phyloP scores from a whole-genome alignment of 768 basidiomycete genomes.

The Tylopilus rubrobrunneus region DNA sequence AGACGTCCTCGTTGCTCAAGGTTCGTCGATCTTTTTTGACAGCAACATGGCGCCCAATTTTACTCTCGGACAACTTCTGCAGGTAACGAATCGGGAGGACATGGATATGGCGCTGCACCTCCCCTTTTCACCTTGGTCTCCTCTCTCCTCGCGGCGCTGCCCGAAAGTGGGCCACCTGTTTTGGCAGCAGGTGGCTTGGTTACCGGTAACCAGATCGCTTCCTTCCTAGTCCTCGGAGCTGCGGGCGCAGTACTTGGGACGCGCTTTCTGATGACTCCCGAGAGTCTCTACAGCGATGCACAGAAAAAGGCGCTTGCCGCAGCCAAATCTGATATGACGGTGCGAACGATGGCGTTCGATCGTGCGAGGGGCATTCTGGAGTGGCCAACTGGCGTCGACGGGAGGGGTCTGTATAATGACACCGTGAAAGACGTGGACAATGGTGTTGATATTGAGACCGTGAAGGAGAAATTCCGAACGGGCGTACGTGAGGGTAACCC shows the following conservation, averaged over 20 bases:
- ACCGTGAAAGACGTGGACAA: conserved; percentile 55
- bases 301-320: conserved; percentile 52
- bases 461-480: conserved; percentile 44
- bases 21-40: conserved; percentile 33
- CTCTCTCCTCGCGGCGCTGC: conserved; percentile 43
- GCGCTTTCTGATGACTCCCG: conserved; percentile 65
- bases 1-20: conserved; percentile 78
- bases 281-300: conserved; percentile 51
- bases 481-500: conserved; percentile 44
- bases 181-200: conserved; percentile 75
- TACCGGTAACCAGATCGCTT: conserved; percentile 60
- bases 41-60: neutral
- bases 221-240: conserved; percentile 63
- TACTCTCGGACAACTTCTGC: conserved; percentile 2
- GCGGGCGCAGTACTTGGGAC: conserved; percentile 71
- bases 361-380: conserved; percentile 48
- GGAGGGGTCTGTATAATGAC: conserved; percentile 43
- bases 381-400: conserved; percentile 63
- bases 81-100: conserved; percentile 83
- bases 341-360: conserved; percentile 65
- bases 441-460: conserved; percentile 40
- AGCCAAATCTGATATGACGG: conserved; percentile 43
- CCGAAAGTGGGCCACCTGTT: conserved; percentile 45
- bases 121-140: conserved; percentile 61
- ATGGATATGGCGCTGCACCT: conserved; percentile 54